Conservation (phyloP, 352 stramenopile species). For the Phytophthora nicotianae region DNA sequence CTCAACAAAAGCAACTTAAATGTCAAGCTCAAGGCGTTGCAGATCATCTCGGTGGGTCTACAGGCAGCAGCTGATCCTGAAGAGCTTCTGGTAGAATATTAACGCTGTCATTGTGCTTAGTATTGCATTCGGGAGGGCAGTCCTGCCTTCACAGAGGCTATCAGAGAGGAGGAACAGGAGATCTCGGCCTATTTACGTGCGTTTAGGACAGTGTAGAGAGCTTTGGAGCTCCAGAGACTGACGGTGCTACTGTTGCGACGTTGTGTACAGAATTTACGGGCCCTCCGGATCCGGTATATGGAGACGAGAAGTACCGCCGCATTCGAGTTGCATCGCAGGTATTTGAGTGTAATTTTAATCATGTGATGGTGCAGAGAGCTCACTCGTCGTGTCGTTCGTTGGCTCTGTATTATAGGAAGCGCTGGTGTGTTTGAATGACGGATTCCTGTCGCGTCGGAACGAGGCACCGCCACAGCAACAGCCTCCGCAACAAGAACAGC, state of each 20-base stretch:
- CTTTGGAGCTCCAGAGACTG: not conserved
- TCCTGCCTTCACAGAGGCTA: conserved; percentile 57
- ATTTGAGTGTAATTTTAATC: conserved; percentile 4
- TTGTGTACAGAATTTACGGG: conserved; percentile 74
- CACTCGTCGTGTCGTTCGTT: conserved; percentile 24
- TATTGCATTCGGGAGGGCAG: conserved; percentile 80
- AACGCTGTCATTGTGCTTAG: conserved; percentile 35
- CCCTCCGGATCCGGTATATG: conserved; percentile 73
- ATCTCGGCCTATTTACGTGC: conserved; percentile 73
- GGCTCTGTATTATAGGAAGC: conserved; percentile 74
- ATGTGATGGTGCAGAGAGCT: conserved; percentile 12
- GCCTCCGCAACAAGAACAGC: conserved; percentile 8
- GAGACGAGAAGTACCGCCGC: conserved; percentile 85
- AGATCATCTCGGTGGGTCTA: conserved; percentile 78
- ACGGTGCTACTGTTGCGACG: conserved; percentile 11
- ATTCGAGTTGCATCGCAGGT: conserved; percentile 82
- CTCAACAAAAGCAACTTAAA: conserved; percentile 85
- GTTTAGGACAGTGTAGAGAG: conserved; percentile 15
- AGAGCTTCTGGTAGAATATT: conserved; percentile 5
- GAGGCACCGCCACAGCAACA: conserved; percentile 36
- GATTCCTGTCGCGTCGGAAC: conserved; percentile 58
- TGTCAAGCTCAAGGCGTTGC: conserved; percentile 86
- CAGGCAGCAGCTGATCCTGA: not conserved
- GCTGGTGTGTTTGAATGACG: conserved; percentile 79
- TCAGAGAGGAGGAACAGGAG: conserved; percentile 76